These are phyloP conservation scores for Closterium sp. DNA, from an alignment of 139 green algal species.

Conservation along the genomic window DNA sequence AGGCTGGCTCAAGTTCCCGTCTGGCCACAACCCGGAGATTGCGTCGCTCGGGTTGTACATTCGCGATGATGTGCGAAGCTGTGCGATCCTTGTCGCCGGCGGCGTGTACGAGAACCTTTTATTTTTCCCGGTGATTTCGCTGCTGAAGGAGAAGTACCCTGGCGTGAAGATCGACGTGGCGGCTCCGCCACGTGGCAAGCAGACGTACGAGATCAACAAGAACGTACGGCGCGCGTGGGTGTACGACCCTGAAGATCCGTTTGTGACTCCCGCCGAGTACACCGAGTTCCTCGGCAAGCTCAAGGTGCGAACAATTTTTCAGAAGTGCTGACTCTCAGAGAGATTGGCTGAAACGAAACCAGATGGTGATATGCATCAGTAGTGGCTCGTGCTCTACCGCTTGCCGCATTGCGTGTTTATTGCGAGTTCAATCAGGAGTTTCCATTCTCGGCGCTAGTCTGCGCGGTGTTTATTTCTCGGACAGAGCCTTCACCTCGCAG, in stretches of 20 bases:
- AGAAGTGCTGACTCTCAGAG: not conserved
- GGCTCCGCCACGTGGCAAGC: constrained; percentile 35
- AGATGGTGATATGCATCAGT: not conserved
- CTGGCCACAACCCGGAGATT: constrained; percentile 33
- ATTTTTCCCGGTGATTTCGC: constrained; percentile 46
- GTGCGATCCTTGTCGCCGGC: constrained; percentile 20
- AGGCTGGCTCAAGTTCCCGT: constrained; percentile 28
- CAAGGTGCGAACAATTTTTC: constrained; percentile 14
- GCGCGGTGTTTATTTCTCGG: not conserved
- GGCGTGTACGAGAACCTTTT: constrained; percentile 53
- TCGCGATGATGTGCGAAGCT: constrained; percentile 28
- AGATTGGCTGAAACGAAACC: not conserved
- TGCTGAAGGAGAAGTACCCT: constrained; percentile 40
- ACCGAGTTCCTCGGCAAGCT: constrained; percentile 40
- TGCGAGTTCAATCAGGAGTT: not conserved
- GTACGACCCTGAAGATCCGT: constrained; percentile 36
- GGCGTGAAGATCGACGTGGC: constrained; percentile 45
- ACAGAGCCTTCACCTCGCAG: too few species aligned
- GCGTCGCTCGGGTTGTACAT: constrained; percentile 44
- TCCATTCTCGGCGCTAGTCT: not conserved
- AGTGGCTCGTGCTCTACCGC: not conserved
- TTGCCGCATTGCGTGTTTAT: not conserved
- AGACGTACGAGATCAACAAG: constrained; percentile 53
- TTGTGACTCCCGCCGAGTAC: constrained; percentile 40
- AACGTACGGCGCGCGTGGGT: constrained; percentile 40